Conservation (phyloP, 2,329 filamentous ascomycete species). For the Arthrinium puccinioides region DNA sequence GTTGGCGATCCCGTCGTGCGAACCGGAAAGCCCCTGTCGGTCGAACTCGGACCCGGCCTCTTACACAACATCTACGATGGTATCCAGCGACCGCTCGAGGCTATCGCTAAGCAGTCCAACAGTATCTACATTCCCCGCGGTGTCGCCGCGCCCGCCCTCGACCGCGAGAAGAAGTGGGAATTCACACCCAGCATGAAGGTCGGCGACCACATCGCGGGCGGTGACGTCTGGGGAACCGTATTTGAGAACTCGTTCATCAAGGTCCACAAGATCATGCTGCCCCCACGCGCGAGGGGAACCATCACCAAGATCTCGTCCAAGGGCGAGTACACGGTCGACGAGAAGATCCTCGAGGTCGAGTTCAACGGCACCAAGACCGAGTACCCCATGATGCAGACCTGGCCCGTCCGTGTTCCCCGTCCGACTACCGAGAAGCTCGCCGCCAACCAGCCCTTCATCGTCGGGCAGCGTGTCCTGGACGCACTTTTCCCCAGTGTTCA, state of each 20-base stretch:
- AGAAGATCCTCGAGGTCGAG: slow-evolving; percentile 92
- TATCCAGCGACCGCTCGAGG: slow-evolving; percentile 89
- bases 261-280: slow-evolving; percentile 88
- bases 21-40: slow-evolving; percentile 92
- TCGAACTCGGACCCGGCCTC: slow-evolving; percentile 92
- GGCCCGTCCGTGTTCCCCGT: slow-evolving; percentile 94
- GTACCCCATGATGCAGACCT: slow-evolving; percentile 97
- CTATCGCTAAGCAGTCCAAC: slow-evolving; percentile 68
- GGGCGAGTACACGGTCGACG: slow-evolving; percentile 87
- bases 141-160: slow-evolving; percentile 78
- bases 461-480: slow-evolving; percentile 94
- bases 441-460: slow-evolving; percentile 84
- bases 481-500: slow-evolving; percentile 94
- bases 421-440: slow-evolving; percentile 88
- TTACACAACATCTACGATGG: slow-evolving; percentile 99
- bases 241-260: slow-evolving; percentile 93
- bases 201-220: slow-evolving; percentile 92
- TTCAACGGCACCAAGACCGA: slow-evolving; percentile 94
- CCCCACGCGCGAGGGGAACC: slow-evolving; percentile 80
- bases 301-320: slow-evolving; percentile 87
- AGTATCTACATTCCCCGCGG: slow-evolving; percentile 98
- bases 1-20: slow-evolving; percentile 88
- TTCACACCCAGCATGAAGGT: slow-evolving; percentile 90
- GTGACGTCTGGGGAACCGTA: slow-evolving; percentile 91
- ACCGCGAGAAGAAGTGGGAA: slow-evolving; percentile 92